Base-by-base conservation (phyloP, 208 protist species). In the Trypanosomatidae sp. region DNA sequence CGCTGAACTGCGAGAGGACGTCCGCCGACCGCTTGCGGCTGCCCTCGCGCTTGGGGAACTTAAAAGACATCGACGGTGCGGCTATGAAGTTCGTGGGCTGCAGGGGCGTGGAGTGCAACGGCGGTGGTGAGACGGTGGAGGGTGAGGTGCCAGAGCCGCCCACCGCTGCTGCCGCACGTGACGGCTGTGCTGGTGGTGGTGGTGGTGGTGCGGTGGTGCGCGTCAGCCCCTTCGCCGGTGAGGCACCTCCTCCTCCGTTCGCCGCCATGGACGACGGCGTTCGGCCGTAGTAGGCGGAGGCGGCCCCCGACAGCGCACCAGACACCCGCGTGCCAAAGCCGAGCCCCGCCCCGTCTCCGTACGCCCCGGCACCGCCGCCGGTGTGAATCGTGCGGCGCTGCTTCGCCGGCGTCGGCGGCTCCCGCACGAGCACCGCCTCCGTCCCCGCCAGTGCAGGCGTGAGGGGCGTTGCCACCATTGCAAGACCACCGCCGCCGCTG, bases 1-100 rank as follows among this genome's bases (percentile, higher is more conserved):
- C 91, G 36, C 82, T 90, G 76, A 95, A 86, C 73, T 92, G 86
- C 52, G 88, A 91, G 10, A 90, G 71, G 44, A 88, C 86, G 2
- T 85, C 83, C 1, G 80, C 74, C 9, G 86, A 87, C 8, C 90
- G 83, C 77, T 92, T 95, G 53, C 90, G 80, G 30, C 74, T 82
- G 28, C 72, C 49, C 74, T 82, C 81, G n/a, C 64, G 76, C 71
- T 83, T 81, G 7, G 56, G 47, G 39, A 83, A 82, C 62, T 86
- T 89, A 28, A 80, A 80, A 25, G 69, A 53, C 22, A 49, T 25
- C 22, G 75, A 50, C 7, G 55, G 69, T 3, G 64, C 62, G 1
- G 15, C 69, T 3, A 12, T 68, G 22, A 50, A 33, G 7, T 30
- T 4, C 3, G n/a, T 5, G 5, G 68, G 46, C 36, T 39, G 50